Percentiles rank a stretch among this genome's conserved stretches.
Evolutionary conservation across 176 grass and related monocot genomes (phyloP).

Genomic region (Elymus sibiricus): DNA sequence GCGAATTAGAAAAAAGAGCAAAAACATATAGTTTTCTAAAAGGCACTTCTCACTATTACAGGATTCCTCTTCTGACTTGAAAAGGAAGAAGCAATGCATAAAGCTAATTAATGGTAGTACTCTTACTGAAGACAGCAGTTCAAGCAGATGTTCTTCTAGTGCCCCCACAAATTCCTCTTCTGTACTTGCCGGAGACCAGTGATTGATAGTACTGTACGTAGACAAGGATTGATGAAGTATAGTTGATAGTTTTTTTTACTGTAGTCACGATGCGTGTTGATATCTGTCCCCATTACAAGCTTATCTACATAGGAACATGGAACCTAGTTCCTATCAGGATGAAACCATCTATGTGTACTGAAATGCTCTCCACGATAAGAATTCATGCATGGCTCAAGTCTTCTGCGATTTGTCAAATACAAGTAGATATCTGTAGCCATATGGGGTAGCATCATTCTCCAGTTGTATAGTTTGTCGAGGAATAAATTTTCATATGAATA

Average conservation of each 20-base stretch:
- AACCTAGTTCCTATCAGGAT: neutral
- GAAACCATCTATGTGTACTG: neutral
- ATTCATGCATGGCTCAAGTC: neutral
- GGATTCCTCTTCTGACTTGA: constrained; percentile 58
- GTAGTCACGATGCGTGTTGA: neutral
- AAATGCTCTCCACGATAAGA: neutral
- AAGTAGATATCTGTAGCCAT: neutral
- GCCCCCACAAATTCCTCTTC: neutral
- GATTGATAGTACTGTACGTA: neutral
- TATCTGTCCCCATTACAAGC: constrained; percentile 6
- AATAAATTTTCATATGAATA: neutral
- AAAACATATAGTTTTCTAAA: constrained; percentile 19
- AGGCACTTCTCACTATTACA: constrained; percentile 21
- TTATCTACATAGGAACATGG: neutral
- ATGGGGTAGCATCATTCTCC: neutral
- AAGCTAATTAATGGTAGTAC: constrained; percentile 31
- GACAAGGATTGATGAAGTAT: constrained; percentile 13
- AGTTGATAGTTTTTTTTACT: neutral
- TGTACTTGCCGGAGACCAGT: constrained; percentile 11
- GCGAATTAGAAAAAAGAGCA: neutral
- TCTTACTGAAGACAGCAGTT: constrained; percentile 47
- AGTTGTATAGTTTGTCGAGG: neutral
- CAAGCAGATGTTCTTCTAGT: constrained; percentile 59
- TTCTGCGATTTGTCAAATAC: neutral
- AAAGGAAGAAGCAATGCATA: constrained; percentile 48